These are phyloP conservation scores for Sabuloglossum arenarium DNA, from an alignment of 495 filamentous ascomycete genomes.

Conservation along the genomic window DNA sequence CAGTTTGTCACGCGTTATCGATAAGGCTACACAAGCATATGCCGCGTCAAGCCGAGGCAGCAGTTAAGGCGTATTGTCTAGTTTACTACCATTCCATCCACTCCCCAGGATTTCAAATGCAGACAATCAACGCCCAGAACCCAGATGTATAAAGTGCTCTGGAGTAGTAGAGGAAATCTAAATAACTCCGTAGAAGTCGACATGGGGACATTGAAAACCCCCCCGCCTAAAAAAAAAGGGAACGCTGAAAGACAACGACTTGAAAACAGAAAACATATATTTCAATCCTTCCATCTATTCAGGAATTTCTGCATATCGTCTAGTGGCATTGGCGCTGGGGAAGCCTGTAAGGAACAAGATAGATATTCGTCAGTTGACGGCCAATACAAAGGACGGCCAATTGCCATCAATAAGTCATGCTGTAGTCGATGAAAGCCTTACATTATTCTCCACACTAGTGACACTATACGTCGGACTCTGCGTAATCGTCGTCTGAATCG, in stretches of 20 bases:
- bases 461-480: constrained; percentile 33
- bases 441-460: constrained; percentile 39
- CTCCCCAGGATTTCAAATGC: not conserved
- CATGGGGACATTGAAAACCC: not conserved
- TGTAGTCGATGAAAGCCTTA: constrained; percentile 29
- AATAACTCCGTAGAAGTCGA: not conserved
- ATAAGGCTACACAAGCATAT: not conserved
- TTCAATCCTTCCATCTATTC: constrained; percentile 35
- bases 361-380: not conserved
- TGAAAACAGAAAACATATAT: not conserved
- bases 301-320: constrained; percentile 38
- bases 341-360: constrained; percentile 13
- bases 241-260: not conserved
- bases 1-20: not conserved
- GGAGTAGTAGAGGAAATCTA: not conserved
- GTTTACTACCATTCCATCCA: not conserved
- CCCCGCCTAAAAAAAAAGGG: not conserved
- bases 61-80: no score
- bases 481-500: constrained; percentile 38
- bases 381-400: no score
- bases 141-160: not conserved
- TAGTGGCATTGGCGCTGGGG: constrained; percentile 24
- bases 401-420: no score
- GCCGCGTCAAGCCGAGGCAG: not conserved
- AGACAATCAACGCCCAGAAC: not conserved